Conservation (phyloP, 139 green algal genomes). For the Closterium sp. region DNA sequence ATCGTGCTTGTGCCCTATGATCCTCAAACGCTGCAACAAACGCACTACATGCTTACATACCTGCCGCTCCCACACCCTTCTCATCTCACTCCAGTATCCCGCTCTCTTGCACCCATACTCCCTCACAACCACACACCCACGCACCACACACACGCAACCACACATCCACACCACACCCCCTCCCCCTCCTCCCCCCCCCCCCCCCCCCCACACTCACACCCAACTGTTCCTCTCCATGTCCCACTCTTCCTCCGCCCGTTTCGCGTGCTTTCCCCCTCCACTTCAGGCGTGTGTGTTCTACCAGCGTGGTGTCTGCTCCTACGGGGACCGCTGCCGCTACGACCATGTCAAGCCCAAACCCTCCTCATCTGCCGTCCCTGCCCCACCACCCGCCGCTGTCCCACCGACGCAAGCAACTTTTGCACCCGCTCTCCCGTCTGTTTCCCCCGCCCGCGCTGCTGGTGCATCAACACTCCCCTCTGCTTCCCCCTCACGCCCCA, state of each 20-base stretch:
- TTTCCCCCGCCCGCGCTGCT: not conserved
- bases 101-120: not conserved
- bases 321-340: conserved; percentile 30
- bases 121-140: not conserved
- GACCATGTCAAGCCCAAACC: conserved; percentile 29
- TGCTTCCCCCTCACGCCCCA: not conserved
- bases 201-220: too few species aligned
- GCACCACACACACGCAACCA: not conserved
- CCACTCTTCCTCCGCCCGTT: not conserved
- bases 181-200: too few species aligned
- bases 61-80: too few species aligned
- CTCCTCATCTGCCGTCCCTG: not conserved
- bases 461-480: not conserved
- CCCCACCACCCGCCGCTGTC: not conserved
- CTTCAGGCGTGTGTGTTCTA: conserved; percentile 31
- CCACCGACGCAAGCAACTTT: not conserved
- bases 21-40: too few species aligned
- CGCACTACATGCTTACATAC: too few species aligned
- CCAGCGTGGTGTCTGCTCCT: conserved; percentile 22
- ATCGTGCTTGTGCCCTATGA: too few species aligned
- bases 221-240: not conserved
- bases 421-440: not conserved
- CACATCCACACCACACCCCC: not conserved
- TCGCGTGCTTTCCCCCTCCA: not conserved
- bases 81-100: too few species aligned